A percentile compares a stretch with the other conserved stretches of the same genome.
These are phyloP conservation scores for Malus fusca DNA, from an alignment of 306 rosid genomes.

Conservation along the genomic window DNA sequence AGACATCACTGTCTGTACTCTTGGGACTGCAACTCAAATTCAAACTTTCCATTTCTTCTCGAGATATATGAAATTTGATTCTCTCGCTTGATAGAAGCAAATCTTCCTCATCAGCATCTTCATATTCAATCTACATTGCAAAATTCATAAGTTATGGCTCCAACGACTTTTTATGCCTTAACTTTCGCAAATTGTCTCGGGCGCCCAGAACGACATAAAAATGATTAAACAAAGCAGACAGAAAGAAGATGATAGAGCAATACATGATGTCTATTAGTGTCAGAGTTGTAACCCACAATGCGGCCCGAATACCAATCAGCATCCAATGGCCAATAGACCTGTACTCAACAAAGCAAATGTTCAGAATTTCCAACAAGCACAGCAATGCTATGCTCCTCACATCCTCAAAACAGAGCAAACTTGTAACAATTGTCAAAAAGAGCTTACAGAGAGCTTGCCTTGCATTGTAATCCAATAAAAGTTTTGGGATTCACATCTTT, in stretches of 20 bases:
- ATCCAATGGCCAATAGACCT: slow-evolving; percentile 99
- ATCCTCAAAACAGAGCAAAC: neutral
- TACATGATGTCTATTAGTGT: slow-evolving; percentile 67
- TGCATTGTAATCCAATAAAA: slow-evolving; percentile 82
- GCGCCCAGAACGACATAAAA: neutral
- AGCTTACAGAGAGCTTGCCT: slow-evolving; percentile 56
- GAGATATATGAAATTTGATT: slow-evolving; percentile 64
- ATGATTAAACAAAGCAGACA: neutral
- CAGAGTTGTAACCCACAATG: slow-evolving; percentile 50
- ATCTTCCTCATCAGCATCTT: slow-evolving; percentile 73
- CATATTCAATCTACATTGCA: slow-evolving; percentile 67
- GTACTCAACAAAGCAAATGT: slow-evolving; percentile 22
- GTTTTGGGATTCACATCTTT: slow-evolving; percentile 58
- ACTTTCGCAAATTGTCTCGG: neutral
- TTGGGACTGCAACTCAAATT: slow-evolving; percentile 51
- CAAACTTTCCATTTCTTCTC: slow-evolving; percentile 67
- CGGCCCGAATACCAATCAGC: slow-evolving; percentile 56
- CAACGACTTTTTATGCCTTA: neutral
- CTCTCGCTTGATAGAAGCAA: slow-evolving; percentile 68
- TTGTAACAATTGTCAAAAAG: neutral
- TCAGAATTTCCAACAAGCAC: slow-evolving; percentile 11
- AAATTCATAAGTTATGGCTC: neutral
- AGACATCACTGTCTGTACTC: slow-evolving; percentile 46
- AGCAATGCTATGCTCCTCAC: slow-evolving; percentile 17
- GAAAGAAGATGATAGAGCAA: slow-evolving; percentile 4